Conservation (phyloP, 1,284 basidiomycete species). For the Boletus semigastroideus region DNA sequence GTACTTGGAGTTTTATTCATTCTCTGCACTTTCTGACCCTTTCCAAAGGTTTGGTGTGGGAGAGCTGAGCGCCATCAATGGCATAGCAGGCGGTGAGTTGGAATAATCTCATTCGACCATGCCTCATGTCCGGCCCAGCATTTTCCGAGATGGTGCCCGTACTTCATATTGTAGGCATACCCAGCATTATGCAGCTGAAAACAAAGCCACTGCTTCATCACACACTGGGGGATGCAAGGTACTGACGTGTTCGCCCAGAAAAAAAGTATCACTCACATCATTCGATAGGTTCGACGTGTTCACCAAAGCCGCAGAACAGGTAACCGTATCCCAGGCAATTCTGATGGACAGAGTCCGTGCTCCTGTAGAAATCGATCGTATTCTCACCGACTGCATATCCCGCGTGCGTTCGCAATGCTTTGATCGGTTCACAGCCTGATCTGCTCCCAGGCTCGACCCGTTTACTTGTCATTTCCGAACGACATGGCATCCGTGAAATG, state of each 20-base stretch:
- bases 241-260: neutral
- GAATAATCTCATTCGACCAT: neutral
- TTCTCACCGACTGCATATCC: constrained; percentile 74
- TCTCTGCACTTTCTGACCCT: neutral
- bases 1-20: constrained; percentile 36
- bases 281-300: constrained; percentile 73
- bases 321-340: constrained; percentile 70
- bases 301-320: constrained; percentile 70
- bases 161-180: constrained; percentile 88
- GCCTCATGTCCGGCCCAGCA: constrained; percentile 40
- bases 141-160: constrained; percentile 91
- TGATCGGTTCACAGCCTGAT: neutral
- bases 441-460: constrained; percentile 67
- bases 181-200: constrained; percentile 73
- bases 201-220: constrained; percentile 76
- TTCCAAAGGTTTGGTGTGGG: constrained; percentile 83
- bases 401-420: constrained; percentile 37
- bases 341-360: constrained; percentile 58
- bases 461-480: constrained; percentile 87
- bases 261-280: constrained; percentile 4
- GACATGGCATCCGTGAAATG: constrained; percentile 77
- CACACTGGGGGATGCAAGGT: constrained; percentile 84
- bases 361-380: constrained; percentile 75
- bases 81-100: constrained; percentile 64
- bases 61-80: constrained; percentile 82